Base-by-base conservation (phyloP, 2,329 filamentous ascomycete species). In the Tolypocladium guangdongense region DNA sequence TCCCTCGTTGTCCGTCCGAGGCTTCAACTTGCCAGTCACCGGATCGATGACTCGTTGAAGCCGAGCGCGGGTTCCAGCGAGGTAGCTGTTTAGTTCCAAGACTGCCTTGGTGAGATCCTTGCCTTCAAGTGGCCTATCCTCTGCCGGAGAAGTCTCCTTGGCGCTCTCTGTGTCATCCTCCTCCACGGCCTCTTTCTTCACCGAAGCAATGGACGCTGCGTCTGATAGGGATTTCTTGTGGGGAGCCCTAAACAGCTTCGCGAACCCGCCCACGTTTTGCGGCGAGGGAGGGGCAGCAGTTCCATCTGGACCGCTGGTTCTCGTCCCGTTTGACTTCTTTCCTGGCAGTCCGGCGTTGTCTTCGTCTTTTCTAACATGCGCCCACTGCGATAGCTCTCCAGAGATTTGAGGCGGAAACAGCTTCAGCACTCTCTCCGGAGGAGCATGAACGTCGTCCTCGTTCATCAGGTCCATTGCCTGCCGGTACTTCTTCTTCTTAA, bases 401-500 rank as follows among this genome's bases (percentile, higher is more conserved):
- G 92, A 87, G 59, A 99, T 95, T 10, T 83, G 77, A 56, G 78
- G 84, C 2, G 93, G 93, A 61, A 90, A 99, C 11, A 97, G 71
- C 41, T 82, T 82, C 57, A 99, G 83, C 3, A 97, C 93, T 50
- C 88, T 80, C 65, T 95, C 90, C 0, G 93, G 92, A 0, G 93
- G 89, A 0, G 93, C 91, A 61, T 89, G 84, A 2, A 96, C 90
- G 52, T 93, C 87, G 4, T 88, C 88, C 60, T 83, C 80, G 52
- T 82, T 83, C 70, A 97, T 97, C 2, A 99, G 72, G 60, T 97
- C 91, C 72, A 99, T 80, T 1, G 92, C 86, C 50, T 90, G 85
- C 39, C 86, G 81, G 64, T 91, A 99, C 65, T 87, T 95, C 61
- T 84, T 87, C 60, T 88, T 77, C 55, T 84, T 83, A 63, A 99